Evolutionary conservation across 495 filamentous ascomycete genomes (phyloP).

Genomic region (Tuber calosporum): DNA sequence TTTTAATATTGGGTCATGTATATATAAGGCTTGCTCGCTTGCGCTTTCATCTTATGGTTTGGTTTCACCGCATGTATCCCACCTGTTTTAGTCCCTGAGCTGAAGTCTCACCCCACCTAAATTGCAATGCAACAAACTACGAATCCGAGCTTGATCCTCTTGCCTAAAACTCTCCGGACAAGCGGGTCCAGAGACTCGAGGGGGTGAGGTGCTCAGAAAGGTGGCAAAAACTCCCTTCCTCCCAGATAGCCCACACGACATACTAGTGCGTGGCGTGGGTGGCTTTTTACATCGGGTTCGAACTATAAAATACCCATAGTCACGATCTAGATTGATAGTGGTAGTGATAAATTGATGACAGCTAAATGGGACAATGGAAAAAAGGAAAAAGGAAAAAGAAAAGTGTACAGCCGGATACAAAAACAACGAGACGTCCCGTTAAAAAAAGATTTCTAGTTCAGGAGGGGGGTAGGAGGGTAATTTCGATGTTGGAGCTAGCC

Average conservation of each 20-base stretch:
- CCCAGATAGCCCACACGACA: neutral
- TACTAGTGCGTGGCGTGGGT: no score
- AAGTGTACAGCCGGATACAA: no score
- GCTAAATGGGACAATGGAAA: no score
- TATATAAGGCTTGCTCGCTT: neutral
- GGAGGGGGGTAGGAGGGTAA: neutral
- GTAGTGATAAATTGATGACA: no score
- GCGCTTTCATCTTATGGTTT: no score
- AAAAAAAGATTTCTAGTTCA: no score
- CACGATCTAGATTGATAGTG: no score
- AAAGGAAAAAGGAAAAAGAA: no score
- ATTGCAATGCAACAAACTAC: neutral
- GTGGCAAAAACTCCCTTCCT: neutral
- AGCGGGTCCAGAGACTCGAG: neutral
- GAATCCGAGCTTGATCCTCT: neutral
- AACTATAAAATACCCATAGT: no score
- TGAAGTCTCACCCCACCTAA: neutral
- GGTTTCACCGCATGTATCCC: neutral
- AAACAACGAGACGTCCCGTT: no score
- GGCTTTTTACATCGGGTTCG: no score
- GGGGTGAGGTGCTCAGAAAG: neutral
- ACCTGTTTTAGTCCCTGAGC: neutral
- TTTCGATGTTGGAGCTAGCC: neutral
- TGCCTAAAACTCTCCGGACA: neutral
- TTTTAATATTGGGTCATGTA: neutral